These are phyloP conservation scores for Calvatia gigantea DNA, from an alignment of 768 basidiomycete species.

Conservation along the genomic window DNA sequence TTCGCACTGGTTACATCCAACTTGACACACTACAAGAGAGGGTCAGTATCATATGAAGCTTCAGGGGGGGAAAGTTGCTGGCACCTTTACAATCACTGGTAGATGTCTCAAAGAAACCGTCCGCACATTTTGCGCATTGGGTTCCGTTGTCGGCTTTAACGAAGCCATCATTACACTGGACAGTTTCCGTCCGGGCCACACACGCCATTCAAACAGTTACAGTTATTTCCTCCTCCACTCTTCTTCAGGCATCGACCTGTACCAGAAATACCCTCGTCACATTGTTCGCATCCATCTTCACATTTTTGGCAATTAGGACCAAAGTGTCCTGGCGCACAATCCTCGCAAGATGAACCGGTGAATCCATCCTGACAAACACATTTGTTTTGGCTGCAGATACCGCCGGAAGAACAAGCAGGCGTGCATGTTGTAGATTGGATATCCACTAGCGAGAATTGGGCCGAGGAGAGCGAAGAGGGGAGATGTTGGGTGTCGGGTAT, in stretches of 20 bases:
- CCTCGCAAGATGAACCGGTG: constrained; percentile 71
- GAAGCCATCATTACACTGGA: constrained; percentile 75
- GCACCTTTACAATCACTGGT: constrained; percentile 74
- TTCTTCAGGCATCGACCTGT: constrained; percentile 66
- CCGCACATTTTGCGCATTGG: constrained; percentile 67
- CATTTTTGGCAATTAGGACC: constrained; percentile 68
- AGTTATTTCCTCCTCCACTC: constrained; percentile 23
- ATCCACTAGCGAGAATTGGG: constrained; percentile 51
- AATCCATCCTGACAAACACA: constrained; percentile 73
- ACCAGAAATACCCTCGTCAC: constrained; percentile 76
- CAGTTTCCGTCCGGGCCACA: constrained; percentile 69
- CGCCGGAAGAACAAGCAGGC: constrained; percentile 60
- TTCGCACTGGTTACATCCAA: constrained; percentile 72
- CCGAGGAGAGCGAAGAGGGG: constrained; percentile 40
- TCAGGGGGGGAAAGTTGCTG: constrained; percentile 24
- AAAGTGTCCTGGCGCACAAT: constrained; percentile 65
- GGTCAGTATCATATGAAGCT: constrained; percentile 26
- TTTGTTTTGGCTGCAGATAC: constrained; percentile 62
- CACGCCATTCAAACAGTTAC: constrained; percentile 77
- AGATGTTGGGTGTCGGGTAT: constrained; percentile 71
- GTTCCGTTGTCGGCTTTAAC: constrained; percentile 65
- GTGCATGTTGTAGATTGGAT: constrained; percentile 73
- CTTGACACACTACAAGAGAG: constrained; percentile 59
- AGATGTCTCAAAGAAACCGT: constrained; percentile 70
- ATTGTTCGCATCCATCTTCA: constrained; percentile 58